Base-by-base conservation (phyloP, 2,329 filamentous ascomycete genomes). In the Monosporascus sp. region DNA sequence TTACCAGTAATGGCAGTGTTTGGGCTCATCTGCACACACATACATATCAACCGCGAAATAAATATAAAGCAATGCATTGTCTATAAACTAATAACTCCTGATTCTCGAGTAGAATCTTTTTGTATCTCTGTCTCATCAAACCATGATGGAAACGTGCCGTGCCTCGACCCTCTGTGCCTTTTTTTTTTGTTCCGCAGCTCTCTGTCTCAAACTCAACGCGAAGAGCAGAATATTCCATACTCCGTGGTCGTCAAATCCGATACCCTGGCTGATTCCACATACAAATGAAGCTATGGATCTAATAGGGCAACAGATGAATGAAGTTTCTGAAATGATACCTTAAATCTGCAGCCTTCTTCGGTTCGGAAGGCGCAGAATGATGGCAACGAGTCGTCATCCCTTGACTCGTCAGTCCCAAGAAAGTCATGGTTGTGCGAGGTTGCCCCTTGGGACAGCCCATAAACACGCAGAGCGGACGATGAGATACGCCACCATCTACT, bases 201-300 rank as follows among this genome's bases (percentile, higher is more conserved):
- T 27, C 14, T 24, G 42, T 31, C 42, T 46, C 42, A n/a, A 27
- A 22, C 41, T 46, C 14, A 46, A 48, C 20, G 24, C 52, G 53
- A 46, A 49, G 38, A 48, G 53, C 50, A 50, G 38, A 51, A 57
- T 49, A 55, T 55, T 44, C 14, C 53, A 55, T 51, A 46, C 42
- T 54, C 48, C 46, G 42, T 39, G 36, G 52, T 41, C 48, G 38
- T 51, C 42, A 49, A 53, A 59, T 57, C 56, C 48, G 49, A 62
- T 63, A 60, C 54, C 57, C 52, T 58, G 60, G 60, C 55, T 55
- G 54, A 60, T 64, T 62, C 57, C 54, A 60, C 51, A 58, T 67
- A 68, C 58, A 60, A 55, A 68, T 66, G 55, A 64, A 63, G 51
- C 46, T 67, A 65, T 66, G 55, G 63, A 63, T 50, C 46, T 67